phyloP scores from a whole-genome alignment of 2,329 filamentous ascomycete species.

The Samsoniella hepiali region DNA sequence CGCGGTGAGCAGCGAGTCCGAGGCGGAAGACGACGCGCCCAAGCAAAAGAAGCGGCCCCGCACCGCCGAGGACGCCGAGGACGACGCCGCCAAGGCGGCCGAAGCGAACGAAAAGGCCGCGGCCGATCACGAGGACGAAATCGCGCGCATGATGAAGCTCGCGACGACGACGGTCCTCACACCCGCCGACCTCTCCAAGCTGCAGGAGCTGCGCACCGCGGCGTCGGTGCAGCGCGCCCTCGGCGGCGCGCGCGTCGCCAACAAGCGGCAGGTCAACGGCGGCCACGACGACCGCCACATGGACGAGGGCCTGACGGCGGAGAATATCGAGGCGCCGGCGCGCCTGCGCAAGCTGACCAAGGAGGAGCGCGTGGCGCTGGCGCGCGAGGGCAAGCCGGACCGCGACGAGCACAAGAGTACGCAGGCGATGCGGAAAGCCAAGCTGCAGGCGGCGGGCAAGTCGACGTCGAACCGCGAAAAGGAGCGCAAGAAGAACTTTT shows the following conservation, averaged over 20 bases:
- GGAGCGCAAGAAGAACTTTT: constrained; percentile 93
- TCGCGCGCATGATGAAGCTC: constrained; percentile 62
- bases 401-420: constrained; percentile 81
- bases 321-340: constrained; percentile 85
- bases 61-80: constrained; percentile 24
- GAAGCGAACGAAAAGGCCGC: constrained; percentile 25
- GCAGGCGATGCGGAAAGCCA: constrained; percentile 77
- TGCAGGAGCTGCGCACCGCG: constrained; percentile 78
- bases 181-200: constrained; percentile 91
- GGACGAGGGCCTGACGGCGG: constrained; percentile 86
- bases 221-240: constrained; percentile 66
- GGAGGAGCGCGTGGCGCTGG: constrained; percentile 81
- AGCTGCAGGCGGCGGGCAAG: constrained; percentile 87
- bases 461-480: constrained; percentile 98
- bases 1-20: constrained; percentile 68
- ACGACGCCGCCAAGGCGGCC: constrained; percentile 31
- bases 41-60: constrained; percentile 45
- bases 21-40: constrained; percentile 72
- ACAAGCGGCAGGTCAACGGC: constrained; percentile 36
- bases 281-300: constrained; percentile 59
- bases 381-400: constrained; percentile 76
- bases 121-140: constrained; percentile 38
- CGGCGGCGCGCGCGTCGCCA: constrained; percentile 44
- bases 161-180: constrained; percentile 94
- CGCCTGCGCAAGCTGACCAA: constrained; percentile 80